A percentile compares a stretch with the other conserved stretches of the same genome.
Evolutionary conservation across 805 yeast genomes (phyloP).

Genomic region (Lipomyces yamadae): DNA sequence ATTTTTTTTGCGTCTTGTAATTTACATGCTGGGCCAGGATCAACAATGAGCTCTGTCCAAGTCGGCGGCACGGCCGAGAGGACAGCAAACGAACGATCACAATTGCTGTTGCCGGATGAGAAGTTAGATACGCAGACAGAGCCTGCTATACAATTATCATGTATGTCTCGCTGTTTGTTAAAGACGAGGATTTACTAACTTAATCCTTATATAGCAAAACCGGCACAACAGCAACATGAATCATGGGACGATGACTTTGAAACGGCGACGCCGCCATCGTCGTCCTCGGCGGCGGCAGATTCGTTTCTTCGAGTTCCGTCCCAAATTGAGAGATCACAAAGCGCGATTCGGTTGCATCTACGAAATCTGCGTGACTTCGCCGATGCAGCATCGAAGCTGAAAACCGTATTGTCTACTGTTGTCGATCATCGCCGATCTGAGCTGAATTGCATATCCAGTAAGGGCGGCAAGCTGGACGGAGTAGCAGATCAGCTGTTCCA

Average conservation of each 20-base stretch:
- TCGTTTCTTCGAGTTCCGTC: conserved; percentile 20
- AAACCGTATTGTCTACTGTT: conserved; percentile 4
- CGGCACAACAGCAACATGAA: conserved; percentile 10
- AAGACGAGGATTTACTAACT: too few relatives aligned
- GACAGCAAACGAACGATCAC: not conserved
- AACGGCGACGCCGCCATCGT: conserved; percentile 11
- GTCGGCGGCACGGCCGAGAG: not conserved
- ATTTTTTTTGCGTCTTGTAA: not conserved
- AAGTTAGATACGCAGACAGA: not conserved
- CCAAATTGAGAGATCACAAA: conserved; percentile 21
- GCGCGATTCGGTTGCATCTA: conserved; percentile 21
- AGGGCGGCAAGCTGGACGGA: not conserved
- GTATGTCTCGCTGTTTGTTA: not conserved
- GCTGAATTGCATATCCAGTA: not conserved
- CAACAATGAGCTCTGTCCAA: not conserved
- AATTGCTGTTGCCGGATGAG: not conserved
- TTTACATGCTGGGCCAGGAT: not conserved
- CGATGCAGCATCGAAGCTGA: conserved; percentile 17
- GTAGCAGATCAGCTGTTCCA: conserved; percentile 20
- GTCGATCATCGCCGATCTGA: not conserved
- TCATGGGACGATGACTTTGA: conserved; percentile 36
- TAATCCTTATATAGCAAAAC: not conserved
- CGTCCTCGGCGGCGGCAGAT: not conserved
- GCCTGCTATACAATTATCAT: not conserved
- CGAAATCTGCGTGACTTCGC: conserved; percentile 29